Percentiles rank a stretch among this genome's conserved stretches.
phyloP scores from a whole-genome alignment of 768 basidiomycete genomes.

The Hortiboletus campestris region DNA sequence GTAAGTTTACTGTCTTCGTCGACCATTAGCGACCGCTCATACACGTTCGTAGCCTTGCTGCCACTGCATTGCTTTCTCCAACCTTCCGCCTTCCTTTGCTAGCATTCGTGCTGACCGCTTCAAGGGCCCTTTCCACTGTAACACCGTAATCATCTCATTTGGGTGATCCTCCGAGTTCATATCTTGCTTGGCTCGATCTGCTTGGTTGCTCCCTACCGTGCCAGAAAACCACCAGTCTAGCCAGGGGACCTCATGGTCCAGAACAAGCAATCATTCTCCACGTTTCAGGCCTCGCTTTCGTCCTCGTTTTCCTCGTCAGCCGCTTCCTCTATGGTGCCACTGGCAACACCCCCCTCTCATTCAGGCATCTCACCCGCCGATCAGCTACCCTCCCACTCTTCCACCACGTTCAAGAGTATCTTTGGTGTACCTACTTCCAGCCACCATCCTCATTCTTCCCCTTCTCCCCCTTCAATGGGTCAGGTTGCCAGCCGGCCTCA shows the following conservation, averaged over 20 bases:
- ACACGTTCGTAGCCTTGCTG: slow-evolving; percentile 26
- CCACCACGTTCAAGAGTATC: slow-evolving; percentile 35
- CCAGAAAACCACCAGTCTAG: slow-evolving; percentile 20
- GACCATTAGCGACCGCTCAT: not conserved
- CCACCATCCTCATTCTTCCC: slow-evolving; percentile 25
- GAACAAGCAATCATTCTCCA: slow-evolving; percentile 38
- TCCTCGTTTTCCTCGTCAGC: slow-evolving; percentile 47
- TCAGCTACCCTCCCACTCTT: slow-evolving; percentile 38
- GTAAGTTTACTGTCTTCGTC: slow-evolving; percentile 19
- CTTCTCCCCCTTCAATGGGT: slow-evolving; percentile 32
- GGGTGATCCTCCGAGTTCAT: slow-evolving; percentile 28
- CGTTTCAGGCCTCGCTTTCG: slow-evolving; percentile 40
- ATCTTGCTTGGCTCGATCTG: slow-evolving; percentile 24
- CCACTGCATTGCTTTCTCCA: slow-evolving; percentile 23
- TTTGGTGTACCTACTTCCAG: slow-evolving; percentile 26
- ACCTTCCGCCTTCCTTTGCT: slow-evolving; percentile 9
- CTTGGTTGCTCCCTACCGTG: slow-evolving; percentile 12
- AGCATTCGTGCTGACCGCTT: slow-evolving; percentile 15
- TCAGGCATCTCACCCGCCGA: slow-evolving; percentile 44
- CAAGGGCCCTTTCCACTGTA: slow-evolving; percentile 18
- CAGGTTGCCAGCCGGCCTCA: slow-evolving; percentile 36
- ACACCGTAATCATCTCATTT: slow-evolving; percentile 30
- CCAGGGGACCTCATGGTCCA: slow-evolving; percentile 29
- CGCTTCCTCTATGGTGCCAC: slow-evolving; percentile 40
- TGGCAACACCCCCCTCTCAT: slow-evolving; percentile 35